phyloP scores from a whole-genome alignment of 2,329 filamentous ascomycete species.

The Diplodia intermedia region DNA sequence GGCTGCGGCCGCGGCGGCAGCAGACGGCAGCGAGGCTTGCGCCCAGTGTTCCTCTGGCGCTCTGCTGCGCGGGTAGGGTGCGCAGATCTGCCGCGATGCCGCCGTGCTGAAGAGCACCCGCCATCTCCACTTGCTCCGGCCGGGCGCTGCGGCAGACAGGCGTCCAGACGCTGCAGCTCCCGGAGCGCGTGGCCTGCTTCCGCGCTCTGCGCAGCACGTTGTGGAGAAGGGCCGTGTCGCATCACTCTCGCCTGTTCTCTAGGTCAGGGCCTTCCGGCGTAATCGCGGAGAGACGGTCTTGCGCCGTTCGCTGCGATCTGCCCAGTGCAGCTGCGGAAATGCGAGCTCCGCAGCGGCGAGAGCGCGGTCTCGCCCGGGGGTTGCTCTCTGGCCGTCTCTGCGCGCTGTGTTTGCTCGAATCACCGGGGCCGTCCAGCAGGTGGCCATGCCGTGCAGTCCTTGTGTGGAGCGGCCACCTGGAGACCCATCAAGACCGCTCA shows the following conservation, averaged over 20 bases:
- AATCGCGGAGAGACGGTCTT: constrained; percentile 32
- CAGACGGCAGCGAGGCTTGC: constrained; percentile 14
- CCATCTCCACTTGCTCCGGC: constrained; percentile 20
- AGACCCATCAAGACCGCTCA: constrained; percentile 30
- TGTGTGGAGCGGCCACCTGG: constrained; percentile 30
- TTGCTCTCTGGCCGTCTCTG: constrained; percentile 14
- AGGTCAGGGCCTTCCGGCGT: constrained; percentile 26
- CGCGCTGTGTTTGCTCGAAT: constrained; percentile 24
- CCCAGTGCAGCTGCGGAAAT: constrained; percentile 34
- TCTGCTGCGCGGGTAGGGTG: constrained; percentile 22
- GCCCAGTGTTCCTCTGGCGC: constrained; percentile 20
- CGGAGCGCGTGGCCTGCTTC: constrained; percentile 21
- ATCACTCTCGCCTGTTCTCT: constrained; percentile 32
- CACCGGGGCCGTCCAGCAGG: constrained; percentile 19
- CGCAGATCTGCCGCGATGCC: constrained; percentile 30
- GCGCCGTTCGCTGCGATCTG: constrained; percentile 31
- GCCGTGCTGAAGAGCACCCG: constrained; percentile 28
- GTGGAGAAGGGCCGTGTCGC: constrained; percentile 31
- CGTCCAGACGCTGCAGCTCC: constrained; percentile 12
- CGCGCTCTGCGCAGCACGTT: constrained; percentile 22
- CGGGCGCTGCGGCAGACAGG: constrained; percentile 7
- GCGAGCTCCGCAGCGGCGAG: constrained; percentile 25
- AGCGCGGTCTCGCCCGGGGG: constrained; percentile 24
- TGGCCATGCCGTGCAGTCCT: constrained; percentile 29
- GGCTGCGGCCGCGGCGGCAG: constrained; percentile 14